Evolutionary conservation across 148 eudicot species (phyloP), one percentile per base, ranked within the genome.

Genomic region (Camellia japonica): DNA sequence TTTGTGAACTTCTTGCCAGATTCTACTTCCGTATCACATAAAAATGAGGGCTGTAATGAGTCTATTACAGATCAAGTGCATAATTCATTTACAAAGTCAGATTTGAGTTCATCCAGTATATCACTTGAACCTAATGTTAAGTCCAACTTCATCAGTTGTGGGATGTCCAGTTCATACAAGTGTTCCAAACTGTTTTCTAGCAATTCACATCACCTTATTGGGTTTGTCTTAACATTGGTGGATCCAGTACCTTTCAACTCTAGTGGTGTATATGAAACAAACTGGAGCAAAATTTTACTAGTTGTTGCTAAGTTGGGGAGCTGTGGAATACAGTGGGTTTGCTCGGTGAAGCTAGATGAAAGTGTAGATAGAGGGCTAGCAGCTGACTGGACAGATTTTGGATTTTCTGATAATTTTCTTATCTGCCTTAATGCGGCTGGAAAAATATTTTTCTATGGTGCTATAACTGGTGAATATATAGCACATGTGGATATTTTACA

Each of bases 341-440:
- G 83, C 87, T 83, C 89, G 19, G 91, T 88, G 71, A 92, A 85
- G 86, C 90, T 91, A 83, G 85, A 87, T 20, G 82, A 78, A 86
- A 83, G 71, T 77, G 58, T 71, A 62, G 87, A 79, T 73, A 59
- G 47, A 79, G 88, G 86, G 62, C 79, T 61, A 42, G 83, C 51
- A 69, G 71, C 62, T 84, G 91, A 92, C 73, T 96, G 99, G 99
- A 87, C 85, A 68, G 99, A 96, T 85, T 96, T 93, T 77, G 90
- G 86, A 61, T 89, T 96, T 82, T 91, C 91, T 83, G 90, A 88
- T 76, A 83, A 82, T 70, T 88, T 86, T 85, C 93, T 96, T 76
- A 77, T 96, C 84, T 92, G 93, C 82, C 99, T 96, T 58, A 87
- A 87, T 86, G 79, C 85, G 67, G 85, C 74, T 84, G 99, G 99